A percentile compares a stretch with the other conserved stretches of the same genome.
These are phyloP conservation scores for Aphanomyces euteiches DNA, from an alignment of 352 stramenopile species.

Conservation along the genomic window DNA sequence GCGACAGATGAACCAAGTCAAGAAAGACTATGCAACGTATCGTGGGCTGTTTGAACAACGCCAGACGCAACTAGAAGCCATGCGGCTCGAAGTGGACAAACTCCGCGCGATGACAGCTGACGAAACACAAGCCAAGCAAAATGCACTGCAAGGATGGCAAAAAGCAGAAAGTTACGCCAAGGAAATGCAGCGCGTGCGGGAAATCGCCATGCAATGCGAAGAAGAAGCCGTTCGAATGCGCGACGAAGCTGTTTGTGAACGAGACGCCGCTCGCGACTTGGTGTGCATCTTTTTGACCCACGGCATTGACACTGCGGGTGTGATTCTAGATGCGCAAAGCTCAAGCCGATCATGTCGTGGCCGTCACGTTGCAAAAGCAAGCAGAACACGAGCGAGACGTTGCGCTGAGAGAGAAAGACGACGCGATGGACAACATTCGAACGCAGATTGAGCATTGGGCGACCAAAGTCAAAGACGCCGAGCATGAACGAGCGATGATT, in stretches of 20 bases:
- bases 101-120: not conserved
- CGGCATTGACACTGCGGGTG: not conserved
- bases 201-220: constrained; percentile 45
- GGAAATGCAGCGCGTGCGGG: constrained; percentile 42
- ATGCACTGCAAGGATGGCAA: constrained; percentile 52
- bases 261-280: constrained; percentile 42
- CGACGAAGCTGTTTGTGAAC: constrained; percentile 50
- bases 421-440: constrained; percentile 39
- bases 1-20: constrained; percentile 15
- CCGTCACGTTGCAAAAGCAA: constrained; percentile 45
- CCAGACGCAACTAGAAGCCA: constrained; percentile 13
- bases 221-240: constrained; percentile 46
- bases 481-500: constrained; percentile 54
- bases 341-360: constrained; percentile 50
- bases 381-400: constrained; percentile 44
- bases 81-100: constrained; percentile 26
- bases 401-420: constrained; percentile 38
- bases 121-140: constrained; percentile 36
- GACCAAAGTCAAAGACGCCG: constrained; percentile 41
- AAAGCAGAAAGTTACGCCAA: constrained; percentile 41
- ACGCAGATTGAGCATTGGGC: constrained; percentile 47
- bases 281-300: constrained; percentile 23
- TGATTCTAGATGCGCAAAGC: constrained; percentile 34
- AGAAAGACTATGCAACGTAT: constrained; percentile 25
- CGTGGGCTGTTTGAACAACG: constrained; percentile 21